phyloP scores from a whole-genome alignment of 345 rosid genomes.

The Euphorbia peplus region DNA sequence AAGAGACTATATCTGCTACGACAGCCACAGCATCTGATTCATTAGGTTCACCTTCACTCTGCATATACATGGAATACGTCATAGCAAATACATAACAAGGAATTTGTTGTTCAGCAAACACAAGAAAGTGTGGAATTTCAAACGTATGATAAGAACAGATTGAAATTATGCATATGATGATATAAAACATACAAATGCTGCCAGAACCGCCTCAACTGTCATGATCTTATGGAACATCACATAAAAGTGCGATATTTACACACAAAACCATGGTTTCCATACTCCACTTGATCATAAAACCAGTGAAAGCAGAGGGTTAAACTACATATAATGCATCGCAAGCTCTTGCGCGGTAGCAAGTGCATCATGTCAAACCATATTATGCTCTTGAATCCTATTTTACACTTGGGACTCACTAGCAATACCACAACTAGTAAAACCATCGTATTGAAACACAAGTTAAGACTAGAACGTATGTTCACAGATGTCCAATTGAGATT shows the following conservation, averaged over 20 bases:
- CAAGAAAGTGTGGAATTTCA: no score
- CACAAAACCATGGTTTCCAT: no score
- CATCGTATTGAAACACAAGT: background rate
- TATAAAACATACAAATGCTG: no score
- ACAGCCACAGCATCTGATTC: conserved; percentile 15
- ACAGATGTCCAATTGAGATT: no score
- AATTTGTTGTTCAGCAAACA: no score
- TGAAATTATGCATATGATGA: background rate
- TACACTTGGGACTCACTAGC: background rate
- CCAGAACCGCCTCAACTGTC: background rate
- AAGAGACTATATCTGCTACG: conserved; percentile 17
- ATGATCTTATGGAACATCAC: background rate
- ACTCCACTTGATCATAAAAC: no score
- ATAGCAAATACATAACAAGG: background rate
- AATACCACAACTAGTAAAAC: background rate
- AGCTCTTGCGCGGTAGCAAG: no score
- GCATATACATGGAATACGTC: background rate
- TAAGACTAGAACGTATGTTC: background rate
- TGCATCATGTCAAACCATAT: no score
- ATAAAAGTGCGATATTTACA: no score
- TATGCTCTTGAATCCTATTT: background rate
- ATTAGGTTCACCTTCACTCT: conserved; percentile 24
- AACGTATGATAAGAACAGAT: no score
- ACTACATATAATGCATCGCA: no score
- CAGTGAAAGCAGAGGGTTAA: no score